Percentiles rank a stretch among this genome's conserved stretches.
Evolutionary conservation across 2,329 filamentous ascomycete species (phyloP).

Genomic region (Xylariaceae sp.): DNA sequence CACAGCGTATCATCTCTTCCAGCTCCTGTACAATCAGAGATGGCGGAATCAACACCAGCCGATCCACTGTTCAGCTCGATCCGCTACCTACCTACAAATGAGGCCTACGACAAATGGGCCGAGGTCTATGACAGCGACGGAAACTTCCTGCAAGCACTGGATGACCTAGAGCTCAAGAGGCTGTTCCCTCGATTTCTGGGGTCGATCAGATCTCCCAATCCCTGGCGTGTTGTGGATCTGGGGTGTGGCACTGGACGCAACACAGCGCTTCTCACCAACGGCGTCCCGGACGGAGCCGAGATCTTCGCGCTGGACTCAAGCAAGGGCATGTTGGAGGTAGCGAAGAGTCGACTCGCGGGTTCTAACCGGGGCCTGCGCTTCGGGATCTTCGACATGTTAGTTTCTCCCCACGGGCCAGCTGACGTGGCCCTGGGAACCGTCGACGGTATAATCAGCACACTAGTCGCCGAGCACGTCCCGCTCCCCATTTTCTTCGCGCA

Average conservation of each 20-base stretch:
- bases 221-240: constrained; percentile 49
- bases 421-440: constrained; percentile 24
- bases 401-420: constrained; percentile 20
- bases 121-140: constrained; percentile 58
- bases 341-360: constrained; percentile 33
- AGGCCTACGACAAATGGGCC: constrained; percentile 32
- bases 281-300: constrained; percentile 30
- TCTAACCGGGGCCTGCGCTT: constrained; percentile 15
- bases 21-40: background rate
- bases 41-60: constrained; percentile 6
- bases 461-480: constrained; percentile 61
- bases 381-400: constrained; percentile 35
- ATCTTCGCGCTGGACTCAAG: constrained; percentile 53
- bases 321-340: constrained; percentile 51
- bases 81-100: constrained; percentile 30
- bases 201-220: constrained; percentile 24
- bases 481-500: constrained; percentile 44
- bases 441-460: constrained; percentile 51
- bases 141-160: constrained; percentile 61
- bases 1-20: too few relatives aligned
- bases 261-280: constrained; percentile 47
- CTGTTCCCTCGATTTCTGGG: constrained; percentile 46
- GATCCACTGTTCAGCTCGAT: constrained; percentile 16
- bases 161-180: constrained; percentile 48
- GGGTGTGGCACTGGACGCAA: constrained; percentile 63